Base-by-base conservation (phyloP, 2,329 filamentous ascomycete genomes). In the Hymenoscyphus infarciens region DNA sequence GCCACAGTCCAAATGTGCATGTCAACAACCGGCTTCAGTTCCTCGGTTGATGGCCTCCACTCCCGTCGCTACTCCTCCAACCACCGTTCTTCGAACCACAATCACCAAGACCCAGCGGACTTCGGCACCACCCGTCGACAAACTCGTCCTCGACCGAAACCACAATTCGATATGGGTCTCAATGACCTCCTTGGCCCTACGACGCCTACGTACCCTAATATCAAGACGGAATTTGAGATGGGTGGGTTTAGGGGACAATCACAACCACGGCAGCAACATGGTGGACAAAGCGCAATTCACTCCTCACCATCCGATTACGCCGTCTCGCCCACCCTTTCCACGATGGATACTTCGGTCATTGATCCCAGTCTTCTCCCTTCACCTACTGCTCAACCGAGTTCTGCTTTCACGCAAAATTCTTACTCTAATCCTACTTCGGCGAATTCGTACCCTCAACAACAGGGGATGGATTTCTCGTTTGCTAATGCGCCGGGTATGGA, bases 1-100 rank as follows among this genome's bases (percentile, higher is more conserved):
- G 93, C 93, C 10, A 98, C 94, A 0, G 90, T 98, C 57, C 91
- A 94, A 73, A 97, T 97, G 93, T 92, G 91, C 69, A 88, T 93
- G 74, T 91, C 89, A 1, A 94, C 89, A 0, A 93, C 72, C 1
- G 72, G 72, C 10, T 74, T 74, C 61, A 66, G 68, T 16, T 70
- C 71, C 11, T 70, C 70, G 5, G 66, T 68, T 16, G 65, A 67
- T 56, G 67, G 67, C 10, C 67, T 71, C n/a, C 67, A 69, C 54
- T 64, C 69, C 11, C 61, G 68, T 13, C 64, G 65, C 6, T 64
- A 57, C 27, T 67, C 67, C 22, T 61, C 42, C 5, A 49, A 63
- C 49, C 27, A 57, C 22, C 29, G 38, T 19, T 13, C 56, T 54
- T 49, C 42, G 2, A 49, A 49, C 16, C 42, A 49, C n/a, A 49